Evolutionary conservation across 306 rosid genomes (phyloP).

Genomic region (Betula pendula): DNA sequence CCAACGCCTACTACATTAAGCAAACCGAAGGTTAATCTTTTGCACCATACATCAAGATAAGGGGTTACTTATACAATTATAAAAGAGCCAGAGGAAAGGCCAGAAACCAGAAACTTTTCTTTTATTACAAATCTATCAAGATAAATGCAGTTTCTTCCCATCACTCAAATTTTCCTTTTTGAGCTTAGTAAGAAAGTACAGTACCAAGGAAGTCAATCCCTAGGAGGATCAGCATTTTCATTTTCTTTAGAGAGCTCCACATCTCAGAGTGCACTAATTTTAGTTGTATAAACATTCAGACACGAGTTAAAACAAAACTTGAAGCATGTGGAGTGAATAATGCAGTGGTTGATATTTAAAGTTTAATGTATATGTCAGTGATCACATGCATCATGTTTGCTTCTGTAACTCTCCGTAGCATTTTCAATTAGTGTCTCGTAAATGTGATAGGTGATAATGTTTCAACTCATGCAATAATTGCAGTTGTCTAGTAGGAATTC

Average conservation of each 20-base stretch:
- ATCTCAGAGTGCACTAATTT: neutral
- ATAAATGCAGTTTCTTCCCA: neutral
- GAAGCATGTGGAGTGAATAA: neutral
- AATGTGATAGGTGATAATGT: neutral
- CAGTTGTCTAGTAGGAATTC: neutral
- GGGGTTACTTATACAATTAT: neutral
- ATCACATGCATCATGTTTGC: neutral
- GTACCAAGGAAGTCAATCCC: neutral
- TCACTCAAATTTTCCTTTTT: neutral
- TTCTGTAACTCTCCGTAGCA: neutral
- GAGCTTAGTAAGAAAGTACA: neutral
- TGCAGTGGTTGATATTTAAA: neutral
- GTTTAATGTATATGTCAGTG: neutral
- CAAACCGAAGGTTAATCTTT: conserved; percentile 21
- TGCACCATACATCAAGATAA: neutral
- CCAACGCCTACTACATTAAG: conserved; percentile 42
- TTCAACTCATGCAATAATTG: neutral
- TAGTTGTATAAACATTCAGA: neutral
- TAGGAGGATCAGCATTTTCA: neutral
- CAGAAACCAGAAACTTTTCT: neutral
- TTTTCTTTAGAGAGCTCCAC: neutral
- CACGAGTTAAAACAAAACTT: neutral
- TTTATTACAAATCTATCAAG: neutral
- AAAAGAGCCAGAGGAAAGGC: neutral
- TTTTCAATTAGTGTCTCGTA: neutral